A percentile compares a stretch with the other conserved stretches of the same genome.
phyloP scores from a whole-genome alignment of 225 moss, liverwort and hornwort genomes.

The Marchantia paleacea region DNA sequence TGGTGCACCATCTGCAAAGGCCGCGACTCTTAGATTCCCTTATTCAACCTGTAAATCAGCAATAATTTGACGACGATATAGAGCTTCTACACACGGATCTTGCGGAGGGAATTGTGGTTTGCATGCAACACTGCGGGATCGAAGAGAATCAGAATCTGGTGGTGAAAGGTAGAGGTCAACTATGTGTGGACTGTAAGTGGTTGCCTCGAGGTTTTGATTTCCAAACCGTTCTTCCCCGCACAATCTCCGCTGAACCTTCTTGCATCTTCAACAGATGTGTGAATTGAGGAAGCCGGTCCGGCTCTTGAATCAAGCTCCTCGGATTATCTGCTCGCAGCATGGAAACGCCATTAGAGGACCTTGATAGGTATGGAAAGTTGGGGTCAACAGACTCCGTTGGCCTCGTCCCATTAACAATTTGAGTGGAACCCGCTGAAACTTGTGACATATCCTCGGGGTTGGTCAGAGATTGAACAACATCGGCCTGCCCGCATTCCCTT shows the following conservation, averaged over 20 bases:
- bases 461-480: slow-evolving; percentile 36
- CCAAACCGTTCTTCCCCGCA: slow-evolving; percentile 69
- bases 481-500: slow-evolving; percentile 32
- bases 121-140: neutral
- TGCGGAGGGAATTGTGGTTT: neutral
- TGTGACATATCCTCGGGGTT: slow-evolving; percentile 22
- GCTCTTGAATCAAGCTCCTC: neutral
- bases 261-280: slow-evolving; percentile 76
- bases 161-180: neutral
- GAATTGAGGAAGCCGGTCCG: slow-evolving; percentile 23
- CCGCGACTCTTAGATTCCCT: neutral
- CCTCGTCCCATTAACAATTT: neutral
- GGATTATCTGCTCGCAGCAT: slow-evolving; percentile 1
- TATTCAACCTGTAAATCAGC: neutral
- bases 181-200: neutral
- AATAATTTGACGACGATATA: neutral
- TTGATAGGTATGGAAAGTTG: slow-evolving; percentile 4
- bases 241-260: slow-evolving; percentile 56
- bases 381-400: neutral
- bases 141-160: neutral
- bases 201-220: neutral
- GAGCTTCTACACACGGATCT: neutral
- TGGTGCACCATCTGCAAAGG: neutral
- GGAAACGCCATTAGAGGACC: neutral
- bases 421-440: neutral